Percentiles rank a stretch among this genome's conserved stretches.
phyloP scores from a whole-genome alignment of 176 grass and related monocot genomes.

The Bolboschoenus planiculmis region DNA sequence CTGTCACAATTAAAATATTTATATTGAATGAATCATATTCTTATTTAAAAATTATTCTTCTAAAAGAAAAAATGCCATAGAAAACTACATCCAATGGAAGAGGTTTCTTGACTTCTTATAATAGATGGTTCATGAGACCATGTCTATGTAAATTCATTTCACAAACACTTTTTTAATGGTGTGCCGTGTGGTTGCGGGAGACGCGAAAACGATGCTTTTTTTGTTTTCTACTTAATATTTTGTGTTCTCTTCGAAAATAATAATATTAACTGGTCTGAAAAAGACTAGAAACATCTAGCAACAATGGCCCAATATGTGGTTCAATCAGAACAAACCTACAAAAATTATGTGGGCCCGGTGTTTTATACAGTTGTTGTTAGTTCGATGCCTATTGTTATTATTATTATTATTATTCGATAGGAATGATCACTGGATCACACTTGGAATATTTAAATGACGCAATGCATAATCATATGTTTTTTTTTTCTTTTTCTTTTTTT shows the following conservation, averaged over 20 bases:
- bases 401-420: background rate
- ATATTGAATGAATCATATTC: too few relatives aligned
- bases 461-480: too few relatives aligned
- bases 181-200: constrained; percentile 11
- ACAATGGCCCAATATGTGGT: background rate
- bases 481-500: background rate
- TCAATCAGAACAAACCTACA: constrained; percentile 11
- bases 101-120: too few relatives aligned
- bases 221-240: background rate
- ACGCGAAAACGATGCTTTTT: background rate
- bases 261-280: background rate
- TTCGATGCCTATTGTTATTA: background rate
- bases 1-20: too few relatives aligned
- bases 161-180: background rate
- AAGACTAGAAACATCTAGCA: background rate
- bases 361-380: background rate
- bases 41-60: too few relatives aligned
- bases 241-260: background rate
- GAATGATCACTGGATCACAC: background rate
- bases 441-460: background rate
- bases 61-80: too few relatives aligned
- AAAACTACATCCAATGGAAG: too few relatives aligned
- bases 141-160: background rate
- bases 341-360: background rate
- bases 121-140: background rate